A percentile compares a stretch with the other conserved stretches of the same genome.
Conservation (phyloP, 2,329 filamentous ascomycete species). For the Fusarium sp. region DNA sequence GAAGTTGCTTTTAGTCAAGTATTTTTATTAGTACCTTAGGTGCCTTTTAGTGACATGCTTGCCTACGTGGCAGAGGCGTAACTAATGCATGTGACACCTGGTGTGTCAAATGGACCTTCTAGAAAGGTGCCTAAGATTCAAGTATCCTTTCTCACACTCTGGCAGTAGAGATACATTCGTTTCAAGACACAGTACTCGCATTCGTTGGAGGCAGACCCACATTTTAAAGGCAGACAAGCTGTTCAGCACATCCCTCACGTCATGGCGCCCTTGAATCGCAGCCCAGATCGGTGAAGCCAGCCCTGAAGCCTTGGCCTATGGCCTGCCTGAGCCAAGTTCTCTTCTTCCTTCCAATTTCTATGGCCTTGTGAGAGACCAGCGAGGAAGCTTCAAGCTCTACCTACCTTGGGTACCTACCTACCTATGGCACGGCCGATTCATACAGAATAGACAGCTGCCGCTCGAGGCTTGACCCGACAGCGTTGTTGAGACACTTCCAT, state of each 20-base stretch:
- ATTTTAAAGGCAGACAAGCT: conserved; percentile 33
- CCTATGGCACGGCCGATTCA: conserved; percentile 35
- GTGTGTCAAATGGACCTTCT: conserved; percentile 6
- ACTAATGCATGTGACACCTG: conserved; percentile 26
- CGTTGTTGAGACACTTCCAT: conserved; percentile 12
- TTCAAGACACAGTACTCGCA: conserved; percentile 6
- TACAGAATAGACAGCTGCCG: conserved; percentile 25
- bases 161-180: neutral
- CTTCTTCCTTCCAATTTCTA: neutral
- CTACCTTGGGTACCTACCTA: too few species aligned
- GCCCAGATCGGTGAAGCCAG: conserved; percentile 26
- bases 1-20: neutral
- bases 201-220: neutral
- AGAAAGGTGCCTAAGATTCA: conserved; percentile 1
- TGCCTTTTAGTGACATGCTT: neutral
- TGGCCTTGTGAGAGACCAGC: conserved; percentile 12
- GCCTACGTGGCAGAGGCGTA: conserved; percentile 12
- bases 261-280: conserved; percentile 32
- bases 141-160: neutral
- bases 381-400: conserved; percentile 19
- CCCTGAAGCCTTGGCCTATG: conserved; percentile 15
- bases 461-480: conserved; percentile 28
- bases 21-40: neutral
- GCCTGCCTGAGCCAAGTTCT: neutral
- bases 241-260: conserved; percentile 28